A percentile compares a stretch with the other conserved stretches of the same genome.
Evolutionary conservation across 2,329 filamentous ascomycete genomes (phyloP).

Genomic region (Colletotrichum lini): DNA sequence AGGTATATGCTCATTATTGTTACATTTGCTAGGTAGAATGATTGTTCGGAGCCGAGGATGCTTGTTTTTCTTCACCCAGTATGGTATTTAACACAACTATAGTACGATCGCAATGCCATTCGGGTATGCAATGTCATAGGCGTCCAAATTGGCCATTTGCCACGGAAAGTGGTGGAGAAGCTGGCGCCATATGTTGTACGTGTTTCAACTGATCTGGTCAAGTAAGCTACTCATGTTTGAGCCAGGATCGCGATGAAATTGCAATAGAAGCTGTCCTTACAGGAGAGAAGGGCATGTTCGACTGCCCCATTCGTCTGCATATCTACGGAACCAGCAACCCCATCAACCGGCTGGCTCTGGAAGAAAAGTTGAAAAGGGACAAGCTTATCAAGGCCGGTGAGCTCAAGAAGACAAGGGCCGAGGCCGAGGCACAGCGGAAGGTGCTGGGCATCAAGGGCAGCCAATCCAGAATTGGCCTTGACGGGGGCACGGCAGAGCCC

Average conservation of each 20-base stretch:
- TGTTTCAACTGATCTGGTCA: neutral
- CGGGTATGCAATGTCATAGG: conserved; percentile 83
- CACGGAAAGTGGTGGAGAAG: conserved; percentile 76
- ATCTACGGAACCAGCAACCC: conserved; percentile 78
- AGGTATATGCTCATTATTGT: conserved; percentile 49
- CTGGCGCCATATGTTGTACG: conserved; percentile 79
- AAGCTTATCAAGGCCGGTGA: conserved; percentile 73
- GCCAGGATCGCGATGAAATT: conserved; percentile 70
- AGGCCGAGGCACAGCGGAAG: conserved; percentile 67
- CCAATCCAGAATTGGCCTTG: conserved; percentile 56
- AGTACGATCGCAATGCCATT: conserved; percentile 83
- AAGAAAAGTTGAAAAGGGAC: conserved; percentile 73
- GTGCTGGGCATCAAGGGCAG: conserved; percentile 57
- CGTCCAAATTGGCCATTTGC: conserved; percentile 84
- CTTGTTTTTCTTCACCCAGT: neutral
- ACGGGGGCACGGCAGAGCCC: conserved; percentile 48
- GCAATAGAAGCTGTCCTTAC: conserved; percentile 78
- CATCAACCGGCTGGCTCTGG: conserved; percentile 66
- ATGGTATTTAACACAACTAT: conserved; percentile 26
- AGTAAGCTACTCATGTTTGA: conserved; percentile 39
- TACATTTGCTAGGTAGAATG: neutral
- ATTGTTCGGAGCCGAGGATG: neutral
- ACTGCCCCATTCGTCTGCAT: conserved; percentile 79
- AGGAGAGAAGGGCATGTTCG: conserved; percentile 75
- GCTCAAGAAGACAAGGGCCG: conserved; percentile 66